Conservation (phyloP, 2,329 filamentous ascomycete species). For the Pseudogymnoascus sp. region DNA sequence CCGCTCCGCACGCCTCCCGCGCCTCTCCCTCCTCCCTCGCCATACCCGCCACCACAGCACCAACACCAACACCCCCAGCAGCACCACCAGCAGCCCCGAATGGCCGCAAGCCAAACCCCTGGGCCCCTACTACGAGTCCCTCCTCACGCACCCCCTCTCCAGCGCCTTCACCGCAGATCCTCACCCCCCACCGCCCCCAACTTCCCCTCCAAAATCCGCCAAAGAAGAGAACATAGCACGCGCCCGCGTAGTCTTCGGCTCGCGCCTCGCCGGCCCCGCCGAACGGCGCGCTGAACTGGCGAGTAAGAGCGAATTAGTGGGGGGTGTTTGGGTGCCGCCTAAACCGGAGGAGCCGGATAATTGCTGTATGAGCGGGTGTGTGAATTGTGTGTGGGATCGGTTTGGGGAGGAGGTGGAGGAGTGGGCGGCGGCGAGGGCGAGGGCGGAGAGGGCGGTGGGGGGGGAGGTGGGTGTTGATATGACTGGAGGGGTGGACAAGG, state of each 20-base stretch:
- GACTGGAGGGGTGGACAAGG: slow-evolving; percentile 17
- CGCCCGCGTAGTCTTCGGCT: slow-evolving; percentile 72
- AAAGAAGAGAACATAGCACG: slow-evolving; percentile 16
- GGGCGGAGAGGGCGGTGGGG: slow-evolving; percentile 50
- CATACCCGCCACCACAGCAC: not conserved
- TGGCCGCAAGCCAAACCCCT: slow-evolving; percentile 36
- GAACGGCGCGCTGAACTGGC: slow-evolving; percentile 55
- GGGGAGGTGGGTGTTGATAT: slow-evolving; percentile 22
- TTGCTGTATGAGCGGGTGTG: slow-evolving; percentile 98
- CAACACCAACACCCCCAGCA: not conserved
- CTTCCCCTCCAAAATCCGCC: not conserved
- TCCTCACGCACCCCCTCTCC: slow-evolving; percentile 36
- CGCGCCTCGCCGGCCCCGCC: slow-evolving; percentile 64
- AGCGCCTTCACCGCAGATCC: slow-evolving; percentile 17
- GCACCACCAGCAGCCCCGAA: not conserved
- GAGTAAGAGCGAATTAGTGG: slow-evolving; percentile 55
- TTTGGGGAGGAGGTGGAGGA: slow-evolving; percentile 89
- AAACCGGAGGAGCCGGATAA: slow-evolving; percentile 87
- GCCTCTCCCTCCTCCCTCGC: not conserved
- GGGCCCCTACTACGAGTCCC: slow-evolving; percentile 51
- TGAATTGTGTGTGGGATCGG: slow-evolving; percentile 93
- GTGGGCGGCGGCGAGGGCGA: slow-evolving; percentile 60
- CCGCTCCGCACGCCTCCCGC: not conserved
- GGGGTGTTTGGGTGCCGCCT: slow-evolving; percentile 75
- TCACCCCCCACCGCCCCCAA: slow-evolving; percentile 7